Evolutionary conservation across 1,139 yeast genomes (phyloP).

Genomic region (Saccharomyces hybrid): DNA sequence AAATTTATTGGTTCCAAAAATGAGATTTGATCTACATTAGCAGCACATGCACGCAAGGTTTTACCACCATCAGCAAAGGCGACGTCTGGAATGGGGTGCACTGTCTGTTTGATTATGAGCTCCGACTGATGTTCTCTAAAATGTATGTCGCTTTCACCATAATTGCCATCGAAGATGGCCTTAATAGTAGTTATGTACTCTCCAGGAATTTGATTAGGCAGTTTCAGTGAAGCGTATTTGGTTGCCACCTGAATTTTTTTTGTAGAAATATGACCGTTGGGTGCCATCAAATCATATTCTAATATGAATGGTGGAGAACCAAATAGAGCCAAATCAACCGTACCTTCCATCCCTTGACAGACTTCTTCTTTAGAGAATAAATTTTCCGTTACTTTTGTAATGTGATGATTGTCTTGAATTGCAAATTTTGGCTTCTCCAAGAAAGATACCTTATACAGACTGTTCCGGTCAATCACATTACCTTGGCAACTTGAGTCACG

Average conservation of each 20-base stretch:
- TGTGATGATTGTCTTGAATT: constrained; percentile 32
- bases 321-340: constrained; percentile 41
- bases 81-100: constrained; percentile 54
- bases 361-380: constrained; percentile 33
- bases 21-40: constrained; percentile 34
- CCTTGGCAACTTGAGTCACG: constrained; percentile 69
- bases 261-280: constrained; percentile 40
- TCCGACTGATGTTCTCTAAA: constrained; percentile 31
- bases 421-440: constrained; percentile 49
- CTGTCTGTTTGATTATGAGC: constrained; percentile 49
- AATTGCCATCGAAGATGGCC: constrained; percentile 59
- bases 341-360: constrained; percentile 44
- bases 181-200: constrained; percentile 52
- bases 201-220: constrained; percentile 43
- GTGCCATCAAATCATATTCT: constrained; percentile 56
- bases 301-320: constrained; percentile 73
- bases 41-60: constrained; percentile 51
- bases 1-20: constrained; percentile 47
- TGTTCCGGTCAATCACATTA: constrained; percentile 34
- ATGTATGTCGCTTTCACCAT: constrained; percentile 40
- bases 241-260: constrained; percentile 44
- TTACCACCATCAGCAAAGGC: constrained; percentile 42
- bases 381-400: constrained; percentile 18
- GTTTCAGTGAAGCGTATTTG: constrained; percentile 40
- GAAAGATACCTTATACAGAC: constrained; percentile 40